Conservation (phyloP, 345 rosid genomes). For the Hibiscus syriacus region DNA sequence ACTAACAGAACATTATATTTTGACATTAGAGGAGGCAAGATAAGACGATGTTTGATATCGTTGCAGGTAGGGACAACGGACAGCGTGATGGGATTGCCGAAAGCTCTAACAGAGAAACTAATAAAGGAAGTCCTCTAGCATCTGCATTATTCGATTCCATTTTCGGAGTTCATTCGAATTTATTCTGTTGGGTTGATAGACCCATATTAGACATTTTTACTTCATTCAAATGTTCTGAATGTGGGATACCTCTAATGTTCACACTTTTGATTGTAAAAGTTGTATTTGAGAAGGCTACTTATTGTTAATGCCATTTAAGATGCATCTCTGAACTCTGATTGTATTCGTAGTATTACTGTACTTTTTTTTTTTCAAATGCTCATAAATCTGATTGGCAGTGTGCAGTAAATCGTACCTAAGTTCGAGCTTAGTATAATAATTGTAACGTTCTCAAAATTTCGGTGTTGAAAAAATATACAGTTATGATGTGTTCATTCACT, state of each 20-base stretch:
- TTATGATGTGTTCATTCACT: too few species aligned
- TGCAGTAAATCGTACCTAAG: too few species aligned
- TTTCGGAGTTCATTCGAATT: not conserved
- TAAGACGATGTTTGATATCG: constrained; percentile 1
- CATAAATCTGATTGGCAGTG: too few species aligned
- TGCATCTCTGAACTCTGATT: not conserved
- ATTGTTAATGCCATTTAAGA: not conserved
- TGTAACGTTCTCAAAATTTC: too few species aligned
- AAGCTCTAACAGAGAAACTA: constrained; percentile 58
- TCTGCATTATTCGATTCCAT: not conserved
- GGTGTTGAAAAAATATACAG: too few species aligned
- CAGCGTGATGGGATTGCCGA: constrained; percentile 93
- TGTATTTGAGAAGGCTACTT: not conserved
- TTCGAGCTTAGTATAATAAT: too few species aligned
- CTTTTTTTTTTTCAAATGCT: not conserved
- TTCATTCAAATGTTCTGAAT: not conserved
- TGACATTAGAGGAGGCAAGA: not conserved
- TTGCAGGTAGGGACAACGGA: constrained; percentile 83
- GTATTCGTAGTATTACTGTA: not conserved
- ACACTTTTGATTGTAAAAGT: not conserved
- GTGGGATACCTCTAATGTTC: not conserved
- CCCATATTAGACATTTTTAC: not conserved
- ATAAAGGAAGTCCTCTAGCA: constrained; percentile 40
- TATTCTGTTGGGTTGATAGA: not conserved
- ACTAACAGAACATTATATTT: not conserved